Base-by-base conservation (phyloP, 352 stramenopile genomes). In the Phytophthora citrophthora region DNA sequence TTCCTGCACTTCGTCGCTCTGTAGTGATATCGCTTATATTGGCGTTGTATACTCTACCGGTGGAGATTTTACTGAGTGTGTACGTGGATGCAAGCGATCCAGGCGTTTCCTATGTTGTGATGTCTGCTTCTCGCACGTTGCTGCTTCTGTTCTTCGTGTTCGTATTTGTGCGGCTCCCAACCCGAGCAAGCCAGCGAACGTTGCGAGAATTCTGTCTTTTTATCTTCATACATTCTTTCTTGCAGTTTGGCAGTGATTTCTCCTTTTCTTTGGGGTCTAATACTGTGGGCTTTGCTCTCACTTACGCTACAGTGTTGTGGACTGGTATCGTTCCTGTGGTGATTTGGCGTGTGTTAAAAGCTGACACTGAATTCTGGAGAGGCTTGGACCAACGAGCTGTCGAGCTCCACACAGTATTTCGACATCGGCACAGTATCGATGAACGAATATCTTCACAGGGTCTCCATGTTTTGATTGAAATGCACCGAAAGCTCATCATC, bases 311-410 rank as follows among this genome's bases (percentile, higher is more conserved):
- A 20, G 57, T 81, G 0, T 44, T 76, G 8, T 77, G 65, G 72
- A 61, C 64, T 9, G 64, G 61, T 12, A 36, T 81, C 1, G 68
- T 65, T 11, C 72, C 72, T 27, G 61, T 76, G 23, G 68, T 81
- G 52, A 31, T 74, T 2, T 85, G 76, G 70, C 67, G 74, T 11
- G 38, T 81, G 26, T 60, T 89, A 4, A 68, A 83, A 24, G 79
- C 81, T 13, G 81, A 90, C 55, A 90, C 81, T 4, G 78, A 88
- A 40, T 79, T 84, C 46, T 90, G 81, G 81, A 65, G 81, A 23
- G 81, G 79, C 9, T 68, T 83, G 2, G 71, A 72, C 4, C 62
- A 79, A 26, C 76, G 72, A 9, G 76, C 72, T 0, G 64, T 72
- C 16, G 60, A 54, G 18, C 51, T 79, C 0, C 72, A 81, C 36